phyloP scores from a whole-genome alignment of 345 rosid genomes.

The Psidium friedrichsthalianum region DNA sequence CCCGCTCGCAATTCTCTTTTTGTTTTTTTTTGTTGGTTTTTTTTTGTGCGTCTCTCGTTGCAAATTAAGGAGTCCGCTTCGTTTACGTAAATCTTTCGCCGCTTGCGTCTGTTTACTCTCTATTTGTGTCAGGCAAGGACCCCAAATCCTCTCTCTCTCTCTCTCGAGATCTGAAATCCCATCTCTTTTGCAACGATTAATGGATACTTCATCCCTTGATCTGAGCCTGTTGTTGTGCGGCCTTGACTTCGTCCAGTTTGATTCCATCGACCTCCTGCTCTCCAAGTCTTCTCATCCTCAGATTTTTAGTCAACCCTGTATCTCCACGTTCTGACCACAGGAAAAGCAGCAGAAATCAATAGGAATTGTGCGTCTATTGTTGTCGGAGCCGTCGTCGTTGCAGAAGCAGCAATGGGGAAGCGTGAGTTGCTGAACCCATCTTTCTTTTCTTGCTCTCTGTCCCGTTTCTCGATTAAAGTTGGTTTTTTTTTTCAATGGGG shows the following conservation, averaged over 20 bases:
- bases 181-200: slow-evolving; percentile 20
- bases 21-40: too few species aligned
- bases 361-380: background rate
- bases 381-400: background rate
- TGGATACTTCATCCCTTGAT: slow-evolving; percentile 47
- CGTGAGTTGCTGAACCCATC: slow-evolving; percentile 28
- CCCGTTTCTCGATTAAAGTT: background rate
- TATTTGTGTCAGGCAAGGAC: background rate
- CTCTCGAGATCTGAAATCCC: background rate
- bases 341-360: background rate
- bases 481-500: background rate
- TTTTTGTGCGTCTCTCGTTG: background rate
- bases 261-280: slow-evolving; percentile 13
- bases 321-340: slow-evolving; percentile 11
- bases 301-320: slow-evolving; percentile 26
- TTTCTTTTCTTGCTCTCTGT: background rate
- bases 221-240: slow-evolving; percentile 13
- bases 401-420: slow-evolving; percentile 47
- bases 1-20: background rate
- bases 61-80: background rate
- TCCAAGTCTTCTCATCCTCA: slow-evolving; percentile 9
- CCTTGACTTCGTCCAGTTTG: slow-evolving; percentile 9
- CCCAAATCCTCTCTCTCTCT: background rate
- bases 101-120: background rate
- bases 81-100: background rate